Evolutionary conservation across 306 rosid species (phyloP), one percentile per base, ranked within the genome.

Genomic region (Vigna unguiculata): DNA sequence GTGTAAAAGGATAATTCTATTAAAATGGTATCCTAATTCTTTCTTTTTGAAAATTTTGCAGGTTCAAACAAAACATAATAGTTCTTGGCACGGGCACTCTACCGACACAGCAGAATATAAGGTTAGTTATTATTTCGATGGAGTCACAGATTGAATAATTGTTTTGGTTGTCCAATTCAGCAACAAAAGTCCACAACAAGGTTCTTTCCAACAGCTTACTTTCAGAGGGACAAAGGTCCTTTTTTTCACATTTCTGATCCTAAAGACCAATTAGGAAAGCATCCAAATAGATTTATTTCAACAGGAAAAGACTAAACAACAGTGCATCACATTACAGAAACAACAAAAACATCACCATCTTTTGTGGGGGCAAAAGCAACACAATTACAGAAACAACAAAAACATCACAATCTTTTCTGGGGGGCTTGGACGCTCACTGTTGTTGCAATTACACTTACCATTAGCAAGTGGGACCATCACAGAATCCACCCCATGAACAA

Each of bases 371-470:
- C 16, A 69, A 19, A 16, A 32, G 3, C 25, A 19, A 32, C 36
- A 69, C 66, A 70, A 76, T 53, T 22, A 36, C 86, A 83, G 24
- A 71, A 78, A 69, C 20, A 63, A 81, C 48, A 43, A 30, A 66
- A 25, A 40, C 66, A 74, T 71, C 58, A 34, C 82, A 73, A 69
- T 53, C 69, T 64, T 38, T 58, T 24, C 0, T 58, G 48, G 49
- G 57, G 66, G 78, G 62, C 64, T 74, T 80, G 93, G 95, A 92
- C 78, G 86, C 85, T 85, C 89, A 88, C 89, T 32, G 25, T 63
- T 54, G 82, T 78, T 84, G 65, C 83, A 69, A 58, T 73, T 74
- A 58, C 70, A 74, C 78, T 82, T 51, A 43, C 36, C 62, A 5
- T 57, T 12, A 12, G n/a, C 71, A 59, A 54, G 72, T 69, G 82